Evolutionary conservation across 2,329 filamentous ascomycete genomes (phyloP), one percentile per base, ranked within the genome.

Genomic region (Trichoderma sp.): DNA sequence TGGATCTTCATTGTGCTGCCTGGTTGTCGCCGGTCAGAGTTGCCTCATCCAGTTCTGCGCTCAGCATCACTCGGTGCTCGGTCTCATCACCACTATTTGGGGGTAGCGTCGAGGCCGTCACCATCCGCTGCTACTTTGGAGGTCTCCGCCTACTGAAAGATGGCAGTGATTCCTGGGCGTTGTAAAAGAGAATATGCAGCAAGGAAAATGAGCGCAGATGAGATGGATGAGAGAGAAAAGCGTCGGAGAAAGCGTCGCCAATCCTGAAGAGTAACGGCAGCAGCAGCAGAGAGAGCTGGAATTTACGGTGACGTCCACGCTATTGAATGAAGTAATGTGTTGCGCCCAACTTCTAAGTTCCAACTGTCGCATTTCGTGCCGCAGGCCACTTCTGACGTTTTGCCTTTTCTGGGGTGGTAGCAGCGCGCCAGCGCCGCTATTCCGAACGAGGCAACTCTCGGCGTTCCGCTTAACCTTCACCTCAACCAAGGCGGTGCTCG

Each of bases 1-100:
- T 72, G 69, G 49, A 72, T 72, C 63, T 70, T 72, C 70, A 72
- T 72, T 21, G 19, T 70, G 57, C 21, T 33, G 47, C 19, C 24
- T 60, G 24, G 7, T 47, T 61, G 65, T 35, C 13, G 43, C 29
- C 49, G 57, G 65, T 35, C n/a, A 61, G 5, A 43, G 47, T 55
- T 60, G 5, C 56, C 57, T 47, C 49, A 53, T 61, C 57, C 33
- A 55, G 49, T 53, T 4, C 7, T 52, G 33, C 57, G 56, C 65
- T 68, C 65, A 60, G 43, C 65, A 61, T 68, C 10, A 31, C 65
- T 13, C 29, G 53, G 53, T 40, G 53, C 63, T 49, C 37, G 53
- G 53, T 53, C 40, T 67, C 63, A 58, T 67, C 37, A 67, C 63
- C 63, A 49, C 63, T 52, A 24, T 57, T 33, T 47, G n/a, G 29